These are phyloP conservation scores for Fusarium sp. DNA, from an alignment of 2,329 filamentous ascomycete genomes.

Conservation along the genomic window DNA sequence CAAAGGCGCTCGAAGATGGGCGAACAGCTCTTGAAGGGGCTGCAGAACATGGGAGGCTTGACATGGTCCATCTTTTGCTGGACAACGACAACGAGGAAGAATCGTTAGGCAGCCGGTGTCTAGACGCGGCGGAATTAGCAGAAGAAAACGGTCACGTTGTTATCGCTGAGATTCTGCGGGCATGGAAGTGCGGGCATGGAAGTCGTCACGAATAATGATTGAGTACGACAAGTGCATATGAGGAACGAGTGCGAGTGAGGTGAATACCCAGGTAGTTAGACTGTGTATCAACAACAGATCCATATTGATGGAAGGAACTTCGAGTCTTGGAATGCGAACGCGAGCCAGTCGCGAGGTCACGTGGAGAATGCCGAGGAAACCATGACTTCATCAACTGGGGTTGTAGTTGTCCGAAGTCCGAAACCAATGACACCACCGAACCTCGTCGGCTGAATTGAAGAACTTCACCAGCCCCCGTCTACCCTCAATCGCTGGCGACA, in stretches of 20 bases:
- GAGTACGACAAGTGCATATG: too few species aligned
- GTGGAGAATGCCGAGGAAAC: conserved; percentile 40
- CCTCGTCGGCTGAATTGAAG: conserved; percentile 27
- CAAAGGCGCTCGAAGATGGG: background rate
- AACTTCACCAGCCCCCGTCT: conserved; percentile 16
- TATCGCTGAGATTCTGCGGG: background rate
- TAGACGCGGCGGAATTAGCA: background rate
- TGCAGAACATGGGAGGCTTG: conserved; percentile 18
- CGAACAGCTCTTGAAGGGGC: conserved; percentile 28
- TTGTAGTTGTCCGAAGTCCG: conserved; percentile 13
- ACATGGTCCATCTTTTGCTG: conserved; percentile 28
- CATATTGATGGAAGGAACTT: background rate
- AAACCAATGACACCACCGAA: conserved; percentile 1
- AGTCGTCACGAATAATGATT: background rate
- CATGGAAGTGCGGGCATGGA: background rate
- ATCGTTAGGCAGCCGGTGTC: background rate
- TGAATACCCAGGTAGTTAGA: too few species aligned
- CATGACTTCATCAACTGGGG: conserved; percentile 27
- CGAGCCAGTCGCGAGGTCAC: conserved; percentile 50
- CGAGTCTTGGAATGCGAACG: background rate
- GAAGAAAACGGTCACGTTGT: background rate
- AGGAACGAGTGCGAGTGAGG: too few species aligned
- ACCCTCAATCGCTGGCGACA: conserved; percentile 10
- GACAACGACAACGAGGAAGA: conserved; percentile 24
- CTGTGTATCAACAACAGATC: too few species aligned